Conservation (phyloP, 495 filamentous ascomycete species). For the Penicillium canariense region DNA sequence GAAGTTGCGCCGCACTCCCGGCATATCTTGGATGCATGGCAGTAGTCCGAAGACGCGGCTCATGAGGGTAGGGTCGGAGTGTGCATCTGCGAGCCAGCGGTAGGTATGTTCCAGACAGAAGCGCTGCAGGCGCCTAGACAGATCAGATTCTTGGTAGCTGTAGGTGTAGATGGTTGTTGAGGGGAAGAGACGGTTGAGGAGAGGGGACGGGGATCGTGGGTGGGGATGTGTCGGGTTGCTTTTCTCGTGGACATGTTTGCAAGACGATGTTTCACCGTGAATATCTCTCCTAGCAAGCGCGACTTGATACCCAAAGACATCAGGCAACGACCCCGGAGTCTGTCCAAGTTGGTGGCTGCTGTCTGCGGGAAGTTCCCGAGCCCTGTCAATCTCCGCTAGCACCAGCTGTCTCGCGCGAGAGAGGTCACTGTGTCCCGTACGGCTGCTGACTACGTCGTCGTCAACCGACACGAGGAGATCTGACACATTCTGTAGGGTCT, state of each 20-base stretch:
- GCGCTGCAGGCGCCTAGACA: constrained; percentile 69
- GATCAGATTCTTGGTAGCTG: constrained; percentile 60
- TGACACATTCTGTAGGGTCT: constrained; percentile 68
- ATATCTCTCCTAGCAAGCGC: not conserved
- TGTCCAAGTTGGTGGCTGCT: not conserved
- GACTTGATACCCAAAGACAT: constrained; percentile 24
- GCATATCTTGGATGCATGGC: constrained; percentile 53
- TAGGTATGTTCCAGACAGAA: constrained; percentile 62
- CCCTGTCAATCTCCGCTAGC: constrained; percentile 19
- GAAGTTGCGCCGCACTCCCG: constrained; percentile 48
- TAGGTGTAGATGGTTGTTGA: constrained; percentile 32
- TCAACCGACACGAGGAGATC: constrained; percentile 49
- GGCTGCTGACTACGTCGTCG: not conserved
- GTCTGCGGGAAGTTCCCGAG: not conserved
- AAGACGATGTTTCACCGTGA: not conserved
- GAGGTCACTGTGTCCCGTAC: not conserved
- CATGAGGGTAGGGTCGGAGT: constrained; percentile 48
- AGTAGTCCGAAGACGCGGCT: constrained; percentile 67
- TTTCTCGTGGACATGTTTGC: not conserved
- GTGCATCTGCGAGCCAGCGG: constrained; percentile 55
- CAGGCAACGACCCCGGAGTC: not conserved
- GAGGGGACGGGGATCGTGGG: constrained; percentile 20
- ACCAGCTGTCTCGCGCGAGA: constrained; percentile 17
- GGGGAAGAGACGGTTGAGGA: constrained; percentile 27
- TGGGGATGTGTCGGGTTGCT: not conserved